Percentiles rank a stretch among this genome's conserved stretches.
phyloP scores from a whole-genome alignment of 2,329 filamentous ascomycete genomes.

The Xylariaceae sp. region DNA sequence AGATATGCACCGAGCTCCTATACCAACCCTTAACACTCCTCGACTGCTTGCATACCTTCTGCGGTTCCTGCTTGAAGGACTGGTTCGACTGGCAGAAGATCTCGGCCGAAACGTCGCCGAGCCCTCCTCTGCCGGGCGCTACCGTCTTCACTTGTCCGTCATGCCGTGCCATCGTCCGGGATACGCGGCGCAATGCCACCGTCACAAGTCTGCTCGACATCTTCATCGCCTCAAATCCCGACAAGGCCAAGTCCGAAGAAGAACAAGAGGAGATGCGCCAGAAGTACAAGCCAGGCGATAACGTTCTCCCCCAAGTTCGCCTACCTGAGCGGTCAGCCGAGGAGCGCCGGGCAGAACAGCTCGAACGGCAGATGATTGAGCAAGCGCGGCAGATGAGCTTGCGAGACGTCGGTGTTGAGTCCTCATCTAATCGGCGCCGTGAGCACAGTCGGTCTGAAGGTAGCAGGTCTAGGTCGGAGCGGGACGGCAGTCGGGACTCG shows the following conservation, averaged over 20 bases:
- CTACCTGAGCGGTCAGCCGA: slow-evolving; percentile 57
- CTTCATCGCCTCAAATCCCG: slow-evolving; percentile 80
- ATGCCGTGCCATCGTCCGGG: slow-evolving; percentile 85
- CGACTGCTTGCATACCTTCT: slow-evolving; percentile 95
- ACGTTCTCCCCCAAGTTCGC: slow-evolving; percentile 71
- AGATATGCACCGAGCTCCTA: slow-evolving; percentile 97
- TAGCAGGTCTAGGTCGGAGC: slow-evolving; percentile 42
- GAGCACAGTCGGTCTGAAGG: slow-evolving; percentile 41
- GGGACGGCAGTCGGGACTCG: slow-evolving; percentile 37
- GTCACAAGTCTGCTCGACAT: slow-evolving; percentile 90
- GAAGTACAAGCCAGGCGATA: slow-evolving; percentile 82
- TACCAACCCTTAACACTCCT: slow-evolving; percentile 90
- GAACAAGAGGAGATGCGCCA: slow-evolving; percentile 79
- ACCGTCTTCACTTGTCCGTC: slow-evolving; percentile 84
- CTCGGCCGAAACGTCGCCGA: slow-evolving; percentile 57
- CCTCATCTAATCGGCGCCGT: slow-evolving; percentile 38
- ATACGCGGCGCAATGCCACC: slow-evolving; percentile 87
- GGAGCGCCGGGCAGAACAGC: slow-evolving; percentile 63
- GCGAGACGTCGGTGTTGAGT: slow-evolving; percentile 64
- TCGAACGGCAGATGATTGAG: slow-evolving; percentile 73
- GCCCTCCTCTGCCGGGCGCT: slow-evolving; percentile 54
- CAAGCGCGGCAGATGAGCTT: slow-evolving; percentile 77
- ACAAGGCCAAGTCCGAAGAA: slow-evolving; percentile 68
- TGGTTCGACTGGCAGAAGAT: slow-evolving; percentile 88
- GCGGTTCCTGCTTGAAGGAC: slow-evolving; percentile 91